These are phyloP conservation scores for Syzygium oleosum DNA, from an alignment of 345 rosid genomes.

Conservation along the genomic window DNA sequence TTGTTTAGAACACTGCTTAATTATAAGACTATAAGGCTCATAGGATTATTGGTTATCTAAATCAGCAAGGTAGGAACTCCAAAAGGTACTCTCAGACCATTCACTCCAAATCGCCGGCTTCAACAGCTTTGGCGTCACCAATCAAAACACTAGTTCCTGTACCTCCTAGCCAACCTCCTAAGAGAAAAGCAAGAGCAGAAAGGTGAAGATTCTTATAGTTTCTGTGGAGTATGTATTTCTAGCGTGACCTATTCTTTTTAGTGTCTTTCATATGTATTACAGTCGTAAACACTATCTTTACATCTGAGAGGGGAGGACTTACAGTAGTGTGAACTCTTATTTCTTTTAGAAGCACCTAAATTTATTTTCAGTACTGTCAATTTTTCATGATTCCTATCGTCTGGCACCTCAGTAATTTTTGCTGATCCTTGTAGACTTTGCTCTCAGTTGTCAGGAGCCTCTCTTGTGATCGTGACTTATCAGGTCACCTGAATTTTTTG, in stretches of 20 bases:
- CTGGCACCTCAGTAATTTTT: not conserved
- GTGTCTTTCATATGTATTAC: not conserved
- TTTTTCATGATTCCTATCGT: not conserved
- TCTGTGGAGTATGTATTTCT: not conserved
- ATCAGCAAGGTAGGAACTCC: not conserved
- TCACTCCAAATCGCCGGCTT: not conserved
- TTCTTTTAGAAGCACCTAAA: not conserved
- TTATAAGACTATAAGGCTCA: not conserved
- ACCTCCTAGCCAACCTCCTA: not conserved
- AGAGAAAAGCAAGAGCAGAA: not conserved
- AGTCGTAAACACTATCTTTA: not conserved
- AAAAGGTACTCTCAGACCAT: not conserved
- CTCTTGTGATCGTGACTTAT: not conserved
- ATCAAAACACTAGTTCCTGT: not conserved
- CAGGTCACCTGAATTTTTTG: not conserved
- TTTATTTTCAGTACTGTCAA: not conserved
- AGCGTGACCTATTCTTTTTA: not conserved
- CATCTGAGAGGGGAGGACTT: not conserved
- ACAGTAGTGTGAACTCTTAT: not conserved
- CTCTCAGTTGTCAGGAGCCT: not conserved
- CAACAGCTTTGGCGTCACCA: not conserved
- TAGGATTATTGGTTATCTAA: not conserved
- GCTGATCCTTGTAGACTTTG: not conserved
- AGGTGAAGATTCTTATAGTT: not conserved
- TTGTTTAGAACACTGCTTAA: not conserved